Base-by-base conservation (phyloP, 768 basidiomycete species). In the Lentinula guzmanii region DNA sequence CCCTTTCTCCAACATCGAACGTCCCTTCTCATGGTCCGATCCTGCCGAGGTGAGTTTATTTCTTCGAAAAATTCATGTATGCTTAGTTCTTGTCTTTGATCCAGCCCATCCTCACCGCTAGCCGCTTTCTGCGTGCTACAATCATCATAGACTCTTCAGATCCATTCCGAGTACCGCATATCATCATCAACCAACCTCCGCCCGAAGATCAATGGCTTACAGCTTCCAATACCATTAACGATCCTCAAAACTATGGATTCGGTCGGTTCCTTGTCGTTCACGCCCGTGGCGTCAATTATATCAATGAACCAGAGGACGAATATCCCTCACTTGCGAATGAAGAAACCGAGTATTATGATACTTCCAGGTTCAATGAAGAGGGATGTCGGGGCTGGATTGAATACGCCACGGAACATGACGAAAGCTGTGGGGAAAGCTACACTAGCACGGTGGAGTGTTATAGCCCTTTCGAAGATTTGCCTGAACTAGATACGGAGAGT, bases 11-110 rank as follows among this genome's bases (percentile, higher is more conserved):
- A 61, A 67, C 5, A 55, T 77, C 34, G 82, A 83, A 57, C 69
- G 66, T 48, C 71, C 75, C 5, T 83, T 76, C 66, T 60, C 62
- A 43, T 86, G 83, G 84, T 70, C 69, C 31, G 83, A 86, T 68
- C 78, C 81, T 51, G 83, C 80, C 34, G 76, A 80, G 71, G 82
- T 82, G 68, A 66, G 71, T 64, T 50, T 45, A 55, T 52, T 54
- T n/a, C 51, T 31, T 41, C 10, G 4, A 35, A 35, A 13, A 41
- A 35, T 51, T 35, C 11, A 35, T 55, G 1, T 28, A 15, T 66
- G 68, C 11, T 24, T 28, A 52, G 15, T n/a, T n/a, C 15, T 18
- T 45, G 9, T 39, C 37, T 8, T 52, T 37, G 53, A 61, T 45
- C 39, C 15, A 76, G 75, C 74, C 77, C 60, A 64, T 80, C 21